phyloP scores from a whole-genome alignment of 1,284 basidiomycete genomes.

The Ganoderma sinense region DNA sequence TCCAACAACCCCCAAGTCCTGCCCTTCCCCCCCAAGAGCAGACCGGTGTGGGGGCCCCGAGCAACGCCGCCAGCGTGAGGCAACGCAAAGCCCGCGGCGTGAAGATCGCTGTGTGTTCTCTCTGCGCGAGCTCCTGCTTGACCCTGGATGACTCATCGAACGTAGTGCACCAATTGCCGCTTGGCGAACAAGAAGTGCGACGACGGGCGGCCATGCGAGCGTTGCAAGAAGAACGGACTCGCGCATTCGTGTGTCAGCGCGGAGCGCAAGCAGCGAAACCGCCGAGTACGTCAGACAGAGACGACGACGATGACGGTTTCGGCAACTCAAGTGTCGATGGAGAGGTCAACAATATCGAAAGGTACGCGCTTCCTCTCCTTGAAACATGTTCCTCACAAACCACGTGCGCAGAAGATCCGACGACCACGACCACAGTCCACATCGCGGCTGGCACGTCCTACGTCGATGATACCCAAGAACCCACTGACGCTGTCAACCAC shows the following conservation, averaged over 20 bases:
- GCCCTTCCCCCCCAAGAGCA: background rate
- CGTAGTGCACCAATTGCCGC: slow-evolving; percentile 28
- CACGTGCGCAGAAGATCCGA: background rate
- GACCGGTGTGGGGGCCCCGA: background rate
- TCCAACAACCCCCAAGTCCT: background rate
- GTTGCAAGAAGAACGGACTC: slow-evolving; percentile 18
- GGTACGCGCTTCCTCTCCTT: background rate
- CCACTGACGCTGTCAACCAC: slow-evolving; percentile 19
- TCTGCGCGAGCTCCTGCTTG: background rate
- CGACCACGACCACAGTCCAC: slow-evolving; percentile 3
- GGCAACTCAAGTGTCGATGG: slow-evolving; percentile 10
- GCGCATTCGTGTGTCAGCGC: slow-evolving; percentile 20
- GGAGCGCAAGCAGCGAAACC: slow-evolving; percentile 15
- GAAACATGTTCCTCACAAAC: background rate
- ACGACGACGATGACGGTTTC: slow-evolving; percentile 13
- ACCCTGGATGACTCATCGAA: slow-evolving; percentile 11
- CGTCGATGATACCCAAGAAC: slow-evolving; percentile 16
- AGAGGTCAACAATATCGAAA: background rate
- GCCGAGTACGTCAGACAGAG: slow-evolving; percentile 8
- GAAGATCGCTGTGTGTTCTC: slow-evolving; percentile 26
- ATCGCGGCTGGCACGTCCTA: slow-evolving; percentile 15
- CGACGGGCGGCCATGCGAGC: slow-evolving; percentile 25
- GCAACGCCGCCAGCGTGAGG: background rate
- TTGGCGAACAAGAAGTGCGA: slow-evolving; percentile 27
- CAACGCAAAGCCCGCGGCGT: slow-evolving; percentile 24